Evolutionary conservation across 208 protist genomes (phyloP).

Genomic region (Entamoeba invadens): DNA sequence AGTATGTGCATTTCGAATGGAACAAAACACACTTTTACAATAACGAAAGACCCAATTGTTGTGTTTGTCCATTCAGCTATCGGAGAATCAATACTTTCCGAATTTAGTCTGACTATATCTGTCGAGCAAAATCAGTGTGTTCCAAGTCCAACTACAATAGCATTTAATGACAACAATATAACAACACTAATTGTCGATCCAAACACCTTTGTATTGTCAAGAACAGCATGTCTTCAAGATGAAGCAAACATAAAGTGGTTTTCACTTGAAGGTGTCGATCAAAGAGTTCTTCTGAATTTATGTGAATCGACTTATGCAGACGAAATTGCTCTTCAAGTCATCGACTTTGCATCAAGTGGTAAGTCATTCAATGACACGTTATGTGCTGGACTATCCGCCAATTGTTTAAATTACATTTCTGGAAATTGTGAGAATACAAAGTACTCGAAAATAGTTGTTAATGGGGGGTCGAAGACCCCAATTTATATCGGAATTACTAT

Average conservation of each 20-base stretch:
- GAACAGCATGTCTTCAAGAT: neutral
- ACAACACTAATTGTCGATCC: no score
- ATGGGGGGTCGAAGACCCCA: neutral
- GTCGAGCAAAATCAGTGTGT: no score
- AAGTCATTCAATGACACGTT: no score
- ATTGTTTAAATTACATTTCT: neutral
- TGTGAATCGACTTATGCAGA: neutral
- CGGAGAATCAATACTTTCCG: neutral
- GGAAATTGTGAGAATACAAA: neutral
- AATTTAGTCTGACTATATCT: neutral
- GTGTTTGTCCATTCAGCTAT: neutral
- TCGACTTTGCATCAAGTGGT: neutral
- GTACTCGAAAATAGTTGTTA: neutral
- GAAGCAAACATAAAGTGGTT: neutral
- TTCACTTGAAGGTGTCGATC: neutral
- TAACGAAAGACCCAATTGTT: neutral
- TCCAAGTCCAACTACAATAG: no score
- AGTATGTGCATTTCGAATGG: no score
- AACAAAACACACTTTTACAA: no score
- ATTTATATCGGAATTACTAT: neutral
- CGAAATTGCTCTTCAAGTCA: neutral
- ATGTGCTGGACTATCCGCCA: neutral
- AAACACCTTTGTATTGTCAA: neutral
- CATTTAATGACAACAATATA: no score
- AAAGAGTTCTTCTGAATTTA: neutral